Evolutionary conservation across 2,329 filamentous ascomycete species (phyloP).

Genomic region (Phyllosticta paracitricarpa): DNA sequence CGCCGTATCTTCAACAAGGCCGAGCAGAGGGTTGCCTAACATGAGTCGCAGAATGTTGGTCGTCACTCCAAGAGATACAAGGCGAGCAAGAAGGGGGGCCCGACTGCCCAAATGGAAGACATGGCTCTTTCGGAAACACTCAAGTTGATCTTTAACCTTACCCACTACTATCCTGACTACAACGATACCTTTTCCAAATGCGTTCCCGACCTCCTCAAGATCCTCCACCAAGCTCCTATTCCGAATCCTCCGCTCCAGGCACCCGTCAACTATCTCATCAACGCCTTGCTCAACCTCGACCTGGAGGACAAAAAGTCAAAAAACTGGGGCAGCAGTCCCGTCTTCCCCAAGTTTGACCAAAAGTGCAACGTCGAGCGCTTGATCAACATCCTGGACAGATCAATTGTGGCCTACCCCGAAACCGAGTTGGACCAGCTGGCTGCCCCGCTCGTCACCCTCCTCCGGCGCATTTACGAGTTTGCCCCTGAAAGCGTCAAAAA

Average conservation of each 20-base stretch:
- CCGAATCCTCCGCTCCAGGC: constrained; percentile 59
- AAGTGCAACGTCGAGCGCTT: constrained; percentile 54
- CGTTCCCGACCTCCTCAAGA: constrained; percentile 58
- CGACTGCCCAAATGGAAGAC: constrained; percentile 53
- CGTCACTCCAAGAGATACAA: constrained; percentile 49
- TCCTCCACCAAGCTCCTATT: constrained; percentile 54
- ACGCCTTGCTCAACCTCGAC: constrained; percentile 71
- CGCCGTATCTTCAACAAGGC: background rate
- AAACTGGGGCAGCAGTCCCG: constrained; percentile 26
- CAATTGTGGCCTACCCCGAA: constrained; percentile 54
- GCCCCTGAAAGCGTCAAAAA: constrained; percentile 54
- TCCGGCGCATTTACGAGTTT: constrained; percentile 60
- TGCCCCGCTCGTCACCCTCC: constrained; percentile 62
- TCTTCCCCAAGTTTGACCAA: constrained; percentile 57
- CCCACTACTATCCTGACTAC: constrained; percentile 59
- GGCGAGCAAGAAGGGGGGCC: constrained; percentile 19
- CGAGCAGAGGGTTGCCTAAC: background rate
- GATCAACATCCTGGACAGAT: constrained; percentile 58
- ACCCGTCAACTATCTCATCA: constrained; percentile 62
- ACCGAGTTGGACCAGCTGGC: constrained; percentile 62
- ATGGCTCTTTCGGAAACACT: constrained; percentile 76
- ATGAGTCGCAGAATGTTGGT: constrained; percentile 45
- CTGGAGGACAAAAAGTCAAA: constrained; percentile 44
- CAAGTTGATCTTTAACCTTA: constrained; percentile 84
- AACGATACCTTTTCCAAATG: constrained; percentile 54